These are phyloP conservation scores for Shiraia sp. DNA, from an alignment of 2,329 filamentous ascomycete species.

Conservation along the genomic window DNA sequence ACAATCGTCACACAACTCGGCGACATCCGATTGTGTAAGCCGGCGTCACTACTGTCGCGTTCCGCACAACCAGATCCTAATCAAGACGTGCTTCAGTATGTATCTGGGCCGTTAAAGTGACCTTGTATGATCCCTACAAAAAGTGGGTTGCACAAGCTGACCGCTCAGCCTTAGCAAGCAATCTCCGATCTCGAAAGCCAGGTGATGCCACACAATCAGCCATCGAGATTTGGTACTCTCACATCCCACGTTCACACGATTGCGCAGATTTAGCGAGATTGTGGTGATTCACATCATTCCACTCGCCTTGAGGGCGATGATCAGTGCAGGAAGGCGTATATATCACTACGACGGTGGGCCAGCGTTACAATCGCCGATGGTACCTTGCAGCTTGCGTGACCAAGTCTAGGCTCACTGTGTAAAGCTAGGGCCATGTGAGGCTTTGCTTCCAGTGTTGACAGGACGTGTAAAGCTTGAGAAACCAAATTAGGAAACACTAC, in stretches of 20 bases:
- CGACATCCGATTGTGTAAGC: constrained; percentile 23
- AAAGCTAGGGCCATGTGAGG: neutral
- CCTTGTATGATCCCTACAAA: constrained; percentile 21
- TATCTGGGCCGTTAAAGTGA: too few species aligned
- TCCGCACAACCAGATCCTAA: constrained; percentile 22
- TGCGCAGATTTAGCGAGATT: too few species aligned
- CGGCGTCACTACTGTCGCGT: constrained; percentile 13
- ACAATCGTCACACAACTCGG: constrained; percentile 27
- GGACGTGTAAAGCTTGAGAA: too few species aligned
- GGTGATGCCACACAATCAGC: neutral
- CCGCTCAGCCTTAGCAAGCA: constrained; percentile 24
- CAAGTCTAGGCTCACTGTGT: constrained; percentile 5
- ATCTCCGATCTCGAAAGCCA: constrained; percentile 6
- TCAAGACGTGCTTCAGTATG: too few species aligned
- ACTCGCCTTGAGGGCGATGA: too few species aligned
- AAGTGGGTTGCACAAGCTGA: constrained; percentile 23
- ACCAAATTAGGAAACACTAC: too few species aligned
- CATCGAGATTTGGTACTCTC: neutral
- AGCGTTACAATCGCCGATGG: constrained; percentile 16
- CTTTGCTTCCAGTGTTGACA: neutral
- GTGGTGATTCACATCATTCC: too few species aligned
- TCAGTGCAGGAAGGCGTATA: too few species aligned
- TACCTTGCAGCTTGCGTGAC: constrained; percentile 26
- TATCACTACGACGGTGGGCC: too few species aligned
- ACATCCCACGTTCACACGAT: too few species aligned